Percentiles rank a stretch among this genome's conserved stretches.
phyloP scores from a whole-genome alignment of 2,329 filamentous ascomycete species.

The Blastomyces percursus region DNA sequence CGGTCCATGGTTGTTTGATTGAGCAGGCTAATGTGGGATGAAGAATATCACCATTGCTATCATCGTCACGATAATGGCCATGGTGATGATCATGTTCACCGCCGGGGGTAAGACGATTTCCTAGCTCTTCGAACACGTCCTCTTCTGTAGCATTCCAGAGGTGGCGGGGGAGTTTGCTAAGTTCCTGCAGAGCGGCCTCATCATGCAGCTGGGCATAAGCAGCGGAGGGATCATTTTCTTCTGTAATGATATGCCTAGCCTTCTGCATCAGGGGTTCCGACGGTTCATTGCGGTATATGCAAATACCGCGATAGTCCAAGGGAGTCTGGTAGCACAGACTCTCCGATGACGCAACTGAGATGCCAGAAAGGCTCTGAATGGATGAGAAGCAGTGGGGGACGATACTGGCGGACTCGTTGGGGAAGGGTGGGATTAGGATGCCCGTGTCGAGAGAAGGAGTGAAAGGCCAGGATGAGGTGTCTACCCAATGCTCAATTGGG shows the following conservation, averaged over 20 bases:
- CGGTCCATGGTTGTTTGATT: slow-evolving; percentile 1
- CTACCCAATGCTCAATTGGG: slow-evolving; percentile 5
- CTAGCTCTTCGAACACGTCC: neutral
- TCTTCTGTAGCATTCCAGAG: slow-evolving; percentile 3
- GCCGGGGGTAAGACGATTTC: neutral
- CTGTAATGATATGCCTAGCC: neutral
- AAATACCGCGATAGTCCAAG: slow-evolving; percentile 1
- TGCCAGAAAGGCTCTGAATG: slow-evolving; percentile 3
- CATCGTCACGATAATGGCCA: neutral
- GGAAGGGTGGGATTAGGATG: slow-evolving; percentile 2
- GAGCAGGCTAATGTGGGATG: neutral
- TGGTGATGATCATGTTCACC: neutral
- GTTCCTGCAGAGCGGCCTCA: neutral
- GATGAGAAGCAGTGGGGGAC: slow-evolving; percentile 3
- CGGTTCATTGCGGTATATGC: slow-evolving; percentile 3
- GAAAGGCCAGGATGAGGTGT: slow-evolving; percentile 5
- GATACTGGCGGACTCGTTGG: slow-evolving; percentile 2
- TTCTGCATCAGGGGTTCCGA: slow-evolving; percentile 1
- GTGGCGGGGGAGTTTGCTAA: neutral
- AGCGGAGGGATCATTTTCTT: neutral
- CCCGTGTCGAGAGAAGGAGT: neutral
- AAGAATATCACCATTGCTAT: neutral
- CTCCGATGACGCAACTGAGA: neutral
- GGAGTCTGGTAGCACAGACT: neutral
- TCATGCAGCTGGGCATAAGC: neutral